Conservation (phyloP, 23 red algal genomes). For the Gracilaria gracilis region DNA sequence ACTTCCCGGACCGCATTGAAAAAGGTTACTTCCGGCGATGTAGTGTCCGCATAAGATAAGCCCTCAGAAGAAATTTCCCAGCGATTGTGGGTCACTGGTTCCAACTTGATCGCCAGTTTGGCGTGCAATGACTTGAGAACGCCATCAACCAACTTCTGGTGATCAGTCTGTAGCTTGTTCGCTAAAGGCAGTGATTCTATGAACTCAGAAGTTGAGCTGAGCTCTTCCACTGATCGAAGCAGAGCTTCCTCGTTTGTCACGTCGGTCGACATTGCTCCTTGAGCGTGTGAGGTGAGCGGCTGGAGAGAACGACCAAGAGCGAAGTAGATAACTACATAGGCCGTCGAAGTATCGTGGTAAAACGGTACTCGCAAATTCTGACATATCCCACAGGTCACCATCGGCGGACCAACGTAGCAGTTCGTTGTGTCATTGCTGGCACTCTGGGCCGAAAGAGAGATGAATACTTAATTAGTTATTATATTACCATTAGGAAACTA, state of each 20-base stretch:
- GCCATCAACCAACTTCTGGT: slow-evolving; percentile 80
- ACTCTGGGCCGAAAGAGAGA: too few relatives aligned
- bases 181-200: slow-evolving; percentile 52
- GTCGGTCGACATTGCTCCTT: neutral
- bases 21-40: slow-evolving; percentile 80
- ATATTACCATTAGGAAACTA: too few relatives aligned
- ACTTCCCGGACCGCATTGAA: slow-evolving; percentile 18
- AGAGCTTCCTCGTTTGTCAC: slow-evolving; percentile 55
- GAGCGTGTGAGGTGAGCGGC: neutral
- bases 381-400: too few relatives aligned
- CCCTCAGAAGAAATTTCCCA: slow-evolving; percentile 87
- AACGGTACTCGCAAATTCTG: too few relatives aligned
- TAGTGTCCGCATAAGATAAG: slow-evolving; percentile 73
- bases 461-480: too few relatives aligned
- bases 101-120: slow-evolving; percentile 58
- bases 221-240: slow-evolving; percentile 60
- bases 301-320: neutral
- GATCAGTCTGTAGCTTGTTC: slow-evolving; percentile 39
- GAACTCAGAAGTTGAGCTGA: slow-evolving; percentile 14
- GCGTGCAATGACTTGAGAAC: slow-evolving; percentile 83
- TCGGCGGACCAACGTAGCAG: too few relatives aligned
- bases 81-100: slow-evolving; percentile 76
- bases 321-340: too few relatives aligned
- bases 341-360: too few relatives aligned
- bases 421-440: slow-evolving; percentile 11